phyloP scores from a whole-genome alignment of 805 yeast genomes.

The Sungouiozyma ichnusensis region DNA sequence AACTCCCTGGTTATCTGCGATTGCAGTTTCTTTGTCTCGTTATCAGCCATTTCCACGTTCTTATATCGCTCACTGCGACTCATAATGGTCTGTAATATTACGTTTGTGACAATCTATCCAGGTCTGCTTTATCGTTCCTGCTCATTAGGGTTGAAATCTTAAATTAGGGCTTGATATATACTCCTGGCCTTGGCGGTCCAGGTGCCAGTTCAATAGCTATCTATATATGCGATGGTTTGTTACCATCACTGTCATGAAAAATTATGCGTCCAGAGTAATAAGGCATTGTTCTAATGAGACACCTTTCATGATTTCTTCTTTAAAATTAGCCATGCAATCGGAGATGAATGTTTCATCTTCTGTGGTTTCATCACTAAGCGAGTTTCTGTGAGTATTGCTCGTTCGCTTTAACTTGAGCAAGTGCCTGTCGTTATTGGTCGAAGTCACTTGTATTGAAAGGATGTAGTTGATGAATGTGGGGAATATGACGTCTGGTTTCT shows the following conservation, averaged over 20 bases:
- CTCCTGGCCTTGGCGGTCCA: too few relatives aligned
- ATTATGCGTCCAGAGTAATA: not conserved
- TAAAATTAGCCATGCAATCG: not conserved
- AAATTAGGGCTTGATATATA: not conserved
- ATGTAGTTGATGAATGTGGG: not conserved
- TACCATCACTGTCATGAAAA: not conserved
- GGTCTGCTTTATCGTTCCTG: too few relatives aligned
- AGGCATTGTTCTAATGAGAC: not conserved
- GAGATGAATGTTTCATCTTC: not conserved
- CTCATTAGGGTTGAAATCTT: not conserved
- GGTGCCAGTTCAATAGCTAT: too few relatives aligned
- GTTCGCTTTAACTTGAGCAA: not conserved
- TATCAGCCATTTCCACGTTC: not conserved
- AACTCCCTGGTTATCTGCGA: slow-evolving; percentile 37
- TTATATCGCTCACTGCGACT: too few relatives aligned
- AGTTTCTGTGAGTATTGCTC: not conserved
- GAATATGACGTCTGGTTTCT: not conserved
- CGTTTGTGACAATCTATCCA: too few relatives aligned
- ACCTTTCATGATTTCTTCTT: not conserved
- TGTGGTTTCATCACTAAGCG: not conserved
- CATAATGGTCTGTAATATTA: too few relatives aligned
- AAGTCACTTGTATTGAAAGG: not conserved
- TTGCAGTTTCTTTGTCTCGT: not conserved
- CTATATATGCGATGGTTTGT: too few relatives aligned
- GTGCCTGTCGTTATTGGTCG: not conserved